Evolutionary conservation across 805 yeast genomes (phyloP).

Genomic region (Kodamaea fukazawae): DNA sequence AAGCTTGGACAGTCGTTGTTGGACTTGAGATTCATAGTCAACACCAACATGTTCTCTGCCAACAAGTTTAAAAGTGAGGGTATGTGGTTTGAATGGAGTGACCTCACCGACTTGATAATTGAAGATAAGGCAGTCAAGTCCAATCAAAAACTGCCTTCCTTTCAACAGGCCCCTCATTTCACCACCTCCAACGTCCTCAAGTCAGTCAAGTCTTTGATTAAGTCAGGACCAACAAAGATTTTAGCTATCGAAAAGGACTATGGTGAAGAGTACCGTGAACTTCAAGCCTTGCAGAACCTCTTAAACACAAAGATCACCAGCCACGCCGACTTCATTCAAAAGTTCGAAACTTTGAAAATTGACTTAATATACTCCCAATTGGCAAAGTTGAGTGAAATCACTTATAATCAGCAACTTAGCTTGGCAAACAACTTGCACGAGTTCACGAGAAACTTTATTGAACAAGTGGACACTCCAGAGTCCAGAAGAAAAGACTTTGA

Average conservation of each 20-base stretch:
- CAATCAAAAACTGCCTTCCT: background rate
- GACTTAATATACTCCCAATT: conserved; percentile 32
- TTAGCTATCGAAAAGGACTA: conserved; percentile 29
- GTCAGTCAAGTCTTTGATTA: conserved; percentile 29
- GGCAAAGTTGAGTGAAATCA: conserved; percentile 31
- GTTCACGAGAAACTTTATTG: conserved; percentile 22
- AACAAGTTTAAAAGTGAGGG: conserved; percentile 40
- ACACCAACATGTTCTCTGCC: conserved; percentile 31
- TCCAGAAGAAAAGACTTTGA: conserved; percentile 25
- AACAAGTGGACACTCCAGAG: conserved; percentile 17
- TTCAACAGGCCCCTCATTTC: conserved; percentile 8
- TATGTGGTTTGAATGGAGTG: conserved; percentile 47
- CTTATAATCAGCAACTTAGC: conserved; percentile 25
- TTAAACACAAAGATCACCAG: conserved; percentile 29
- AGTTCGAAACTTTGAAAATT: conserved; percentile 35
- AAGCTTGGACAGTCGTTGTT: conserved; percentile 39
- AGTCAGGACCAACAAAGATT: conserved; percentile 27
- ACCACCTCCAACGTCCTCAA: conserved; percentile 33
- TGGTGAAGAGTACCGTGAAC: conserved; percentile 30
- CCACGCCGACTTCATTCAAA: conserved; percentile 24
- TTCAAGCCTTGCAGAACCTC: conserved; percentile 29
- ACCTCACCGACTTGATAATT: conserved; percentile 23
- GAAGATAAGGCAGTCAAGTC: conserved; percentile 7
- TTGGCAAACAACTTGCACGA: conserved; percentile 24
- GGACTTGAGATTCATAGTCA: conserved; percentile 31